These are phyloP conservation scores for Nakazawaea pomicola DNA, from an alignment of 805 yeast species.

Conservation along the genomic window DNA sequence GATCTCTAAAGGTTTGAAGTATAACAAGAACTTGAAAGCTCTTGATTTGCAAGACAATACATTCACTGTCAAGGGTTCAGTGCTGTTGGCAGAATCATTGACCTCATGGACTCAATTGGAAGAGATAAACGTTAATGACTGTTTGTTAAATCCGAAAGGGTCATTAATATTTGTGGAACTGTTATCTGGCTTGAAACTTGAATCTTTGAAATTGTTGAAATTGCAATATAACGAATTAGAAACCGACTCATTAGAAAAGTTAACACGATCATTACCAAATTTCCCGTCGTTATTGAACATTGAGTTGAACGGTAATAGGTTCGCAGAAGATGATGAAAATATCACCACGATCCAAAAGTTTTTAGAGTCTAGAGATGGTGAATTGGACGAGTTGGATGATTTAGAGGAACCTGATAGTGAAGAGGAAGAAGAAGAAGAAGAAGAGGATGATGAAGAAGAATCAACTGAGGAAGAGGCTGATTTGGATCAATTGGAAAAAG, in stretches of 20 bases:
- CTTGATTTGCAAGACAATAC: slow-evolving; percentile 96
- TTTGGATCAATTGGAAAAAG: slow-evolving; percentile 44
- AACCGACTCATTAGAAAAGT: slow-evolving; percentile 52
- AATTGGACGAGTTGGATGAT: slow-evolving; percentile 90
- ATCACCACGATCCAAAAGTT: slow-evolving; percentile 55
- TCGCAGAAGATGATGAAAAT: slow-evolving; percentile 79
- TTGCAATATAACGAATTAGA: slow-evolving; percentile 89
- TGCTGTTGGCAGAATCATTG: slow-evolving; percentile 57
- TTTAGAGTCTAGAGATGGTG: slow-evolving; percentile 78
- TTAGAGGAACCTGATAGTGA: slow-evolving; percentile 78
- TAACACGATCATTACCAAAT: slow-evolving; percentile 51
- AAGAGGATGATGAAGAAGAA: slow-evolving; percentile 47
- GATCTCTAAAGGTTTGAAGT: slow-evolving; percentile 64
- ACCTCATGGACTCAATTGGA: slow-evolving; percentile 58
- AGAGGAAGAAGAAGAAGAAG: slow-evolving; percentile 63
- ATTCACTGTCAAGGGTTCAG: slow-evolving; percentile 65
- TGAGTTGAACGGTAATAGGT: slow-evolving; percentile 91
- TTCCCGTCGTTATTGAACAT: slow-evolving; percentile 58
- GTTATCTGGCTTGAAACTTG: slow-evolving; percentile 42
- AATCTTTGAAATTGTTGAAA: slow-evolving; percentile 62
- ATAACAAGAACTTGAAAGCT: slow-evolving; percentile 54
- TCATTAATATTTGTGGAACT: slow-evolving; percentile 50
- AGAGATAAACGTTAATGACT: slow-evolving; percentile 86
- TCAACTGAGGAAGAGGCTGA: slow-evolving; percentile 49
- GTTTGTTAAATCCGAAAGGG: slow-evolving; percentile 79